phyloP scores from a whole-genome alignment of 176 grass and related monocot genomes.

The Thinopyrum elongatum region DNA sequence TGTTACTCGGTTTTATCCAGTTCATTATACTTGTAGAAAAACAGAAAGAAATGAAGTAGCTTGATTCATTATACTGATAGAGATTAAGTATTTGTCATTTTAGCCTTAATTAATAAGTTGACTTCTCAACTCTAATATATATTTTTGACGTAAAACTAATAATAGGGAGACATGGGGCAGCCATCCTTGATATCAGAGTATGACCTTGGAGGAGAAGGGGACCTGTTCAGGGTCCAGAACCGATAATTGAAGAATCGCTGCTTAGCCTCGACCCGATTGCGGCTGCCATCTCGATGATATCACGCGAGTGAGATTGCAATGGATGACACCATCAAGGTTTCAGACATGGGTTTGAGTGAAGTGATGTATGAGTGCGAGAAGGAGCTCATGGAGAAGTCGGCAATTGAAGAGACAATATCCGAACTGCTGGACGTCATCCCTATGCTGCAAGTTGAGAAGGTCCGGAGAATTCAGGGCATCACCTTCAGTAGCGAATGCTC shows the following conservation, averaged over 20 bases:
- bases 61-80: not conserved
- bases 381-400: slow-evolving; percentile 75
- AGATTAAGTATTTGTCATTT: not conserved
- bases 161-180: no score
- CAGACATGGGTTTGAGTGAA: slow-evolving; percentile 53
- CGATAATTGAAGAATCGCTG: slow-evolving; percentile 60
- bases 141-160: no score
- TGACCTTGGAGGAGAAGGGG: no score
- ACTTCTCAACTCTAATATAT: no score
- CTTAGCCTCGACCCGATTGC: slow-evolving; percentile 57
- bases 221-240: slow-evolving; percentile 90
- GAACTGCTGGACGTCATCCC: slow-evolving; percentile 83
- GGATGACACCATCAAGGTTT: slow-evolving; percentile 46
- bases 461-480: not conserved
- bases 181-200: no score
- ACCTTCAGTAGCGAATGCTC: slow-evolving; percentile 35
- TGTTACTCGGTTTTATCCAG: not conserved
- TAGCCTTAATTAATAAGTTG: not conserved
- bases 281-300: slow-evolving; percentile 74
- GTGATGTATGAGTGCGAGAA: slow-evolving; percentile 79
- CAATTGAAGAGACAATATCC: slow-evolving; percentile 76
- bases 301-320: slow-evolving; percentile 44
- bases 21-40: no score
- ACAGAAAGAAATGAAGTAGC: not conserved
- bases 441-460: no score